Base-by-base conservation (phyloP, 1,284 basidiomycete genomes). In the Cutaneotrichosporon sp. region DNA sequence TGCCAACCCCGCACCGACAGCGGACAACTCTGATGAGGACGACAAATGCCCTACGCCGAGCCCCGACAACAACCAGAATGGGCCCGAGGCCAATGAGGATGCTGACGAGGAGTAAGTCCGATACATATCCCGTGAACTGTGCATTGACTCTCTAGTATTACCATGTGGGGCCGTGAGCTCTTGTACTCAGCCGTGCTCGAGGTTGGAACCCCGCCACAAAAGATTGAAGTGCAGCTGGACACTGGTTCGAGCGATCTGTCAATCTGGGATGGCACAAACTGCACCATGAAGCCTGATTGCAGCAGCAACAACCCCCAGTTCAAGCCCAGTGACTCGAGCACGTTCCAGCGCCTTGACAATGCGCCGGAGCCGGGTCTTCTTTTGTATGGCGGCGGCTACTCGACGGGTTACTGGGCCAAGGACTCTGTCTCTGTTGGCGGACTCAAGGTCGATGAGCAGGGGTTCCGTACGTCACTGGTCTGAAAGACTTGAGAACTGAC, bases 391-490 rank as follows among this genome's bases (percentile, higher is more conserved):
- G 84, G 81, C 41, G 93, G 92, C 5, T 74, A 79, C 46, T 90
- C 87, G 0, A 67, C 76, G 0, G 93, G 93, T 2, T 64, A 69
- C 7, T 81, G 93, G 12, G 88, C 78, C 1, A 65, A 77, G 14
- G 93, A 97, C 61, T 77, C 77, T 1, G 82, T 94, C 4, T 80
- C 85, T 62, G 84, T 92, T 80, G 88, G 83, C 2, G 89, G 88
- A 1, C 90, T 88, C 69, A 79, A 80, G 13, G 83, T 90, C 4
- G 63, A 77, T 10, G 80, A 82, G 46, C 88, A 90, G 67, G 76
- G 78, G 0, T 86, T 89, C 61, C 85, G 78, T 70, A 50, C 49
- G 63, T 49, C 51, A 60, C 70, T 43, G n/a, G n/a, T n/a, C n/a
- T n/a, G n/a, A n/a, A n/a, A n/a, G n/a, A n/a, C n/a, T 53, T 56